A percentile compares a stretch with the other conserved stretches of the same genome.
phyloP scores from a whole-genome alignment of 2,329 filamentous ascomycete species.

The Colletotrichum higginsianum region DNA sequence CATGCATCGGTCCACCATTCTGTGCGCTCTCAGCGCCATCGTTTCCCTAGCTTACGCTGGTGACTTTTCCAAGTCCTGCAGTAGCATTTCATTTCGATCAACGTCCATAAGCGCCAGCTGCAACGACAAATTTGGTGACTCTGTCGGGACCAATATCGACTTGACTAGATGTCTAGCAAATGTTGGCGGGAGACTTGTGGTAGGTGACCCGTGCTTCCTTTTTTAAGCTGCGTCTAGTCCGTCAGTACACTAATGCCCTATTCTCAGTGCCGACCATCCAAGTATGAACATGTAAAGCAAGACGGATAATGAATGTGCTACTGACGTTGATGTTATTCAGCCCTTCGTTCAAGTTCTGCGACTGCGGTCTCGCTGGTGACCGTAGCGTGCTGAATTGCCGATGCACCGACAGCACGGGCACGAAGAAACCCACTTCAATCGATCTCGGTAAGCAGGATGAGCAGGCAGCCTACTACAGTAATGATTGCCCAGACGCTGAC shows the following conservation, averaged over 20 bases:
- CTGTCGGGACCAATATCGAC: too few species aligned
- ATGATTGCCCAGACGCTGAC: too few species aligned
- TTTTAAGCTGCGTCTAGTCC: too few species aligned
- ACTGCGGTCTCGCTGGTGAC: neutral
- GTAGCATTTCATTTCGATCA: too few species aligned
- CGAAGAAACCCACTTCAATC: neutral
- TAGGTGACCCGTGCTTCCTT: neutral
- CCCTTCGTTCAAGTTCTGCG: conserved; percentile 3
- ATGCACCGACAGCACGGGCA: conserved; percentile 2
- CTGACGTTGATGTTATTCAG: neutral
- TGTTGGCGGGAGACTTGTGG: neutral
- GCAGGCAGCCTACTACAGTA: too few species aligned
- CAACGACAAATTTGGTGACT: too few species aligned
- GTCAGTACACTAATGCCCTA: too few species aligned
- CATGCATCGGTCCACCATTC: too few species aligned
- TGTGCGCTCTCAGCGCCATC: too few species aligned
- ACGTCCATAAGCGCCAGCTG: too few species aligned
- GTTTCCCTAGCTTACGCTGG: neutral
- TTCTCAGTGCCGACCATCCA: too few species aligned
- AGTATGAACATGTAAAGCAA: neutral
- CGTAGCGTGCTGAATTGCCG: neutral
- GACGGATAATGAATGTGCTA: too few species aligned
- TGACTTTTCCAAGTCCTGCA: neutral
- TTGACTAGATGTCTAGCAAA: neutral
- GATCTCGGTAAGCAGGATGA: neutral